These are phyloP conservation scores for Pilatotrama ljubarskyi DNA, from an alignment of 768 basidiomycete genomes.

Conservation along the genomic window DNA sequence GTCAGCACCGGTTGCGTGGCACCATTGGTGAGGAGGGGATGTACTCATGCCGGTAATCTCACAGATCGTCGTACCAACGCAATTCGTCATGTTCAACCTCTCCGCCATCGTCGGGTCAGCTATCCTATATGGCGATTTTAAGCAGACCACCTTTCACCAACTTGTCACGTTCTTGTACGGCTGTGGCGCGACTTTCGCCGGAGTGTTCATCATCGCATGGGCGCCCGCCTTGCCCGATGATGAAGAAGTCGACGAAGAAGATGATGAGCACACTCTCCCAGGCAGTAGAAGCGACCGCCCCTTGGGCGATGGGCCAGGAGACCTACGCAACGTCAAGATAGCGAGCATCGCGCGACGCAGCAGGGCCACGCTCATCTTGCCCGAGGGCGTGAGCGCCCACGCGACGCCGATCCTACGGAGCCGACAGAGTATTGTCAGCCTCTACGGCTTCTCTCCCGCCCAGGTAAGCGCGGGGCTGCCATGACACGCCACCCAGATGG, in stretches of 20 bases:
- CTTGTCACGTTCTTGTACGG: conserved; percentile 85
- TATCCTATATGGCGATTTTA: conserved; percentile 93
- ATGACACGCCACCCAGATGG: neutral
- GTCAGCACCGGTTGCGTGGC: no score
- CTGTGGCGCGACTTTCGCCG: conserved; percentile 84
- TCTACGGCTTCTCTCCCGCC: conserved; percentile 74
- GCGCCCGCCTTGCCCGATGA: conserved; percentile 37
- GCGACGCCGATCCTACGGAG: conserved; percentile 46
- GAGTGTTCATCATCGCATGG: conserved; percentile 87
- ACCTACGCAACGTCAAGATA: conserved; percentile 29
- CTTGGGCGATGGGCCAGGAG: conserved; percentile 23
- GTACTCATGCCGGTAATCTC: neutral
- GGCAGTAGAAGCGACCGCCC: conserved; percentile 26
- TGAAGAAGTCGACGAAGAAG: conserved; percentile 31
- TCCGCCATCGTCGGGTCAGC: conserved; percentile 92
- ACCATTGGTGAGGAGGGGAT: no score
- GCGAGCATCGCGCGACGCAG: conserved; percentile 41
- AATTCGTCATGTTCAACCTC: conserved; percentile 93
- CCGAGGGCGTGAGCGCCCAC: conserved; percentile 39
- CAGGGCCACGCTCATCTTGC: conserved; percentile 48
- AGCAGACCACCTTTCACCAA: conserved; percentile 76
- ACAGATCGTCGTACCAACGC: conserved; percentile 88
- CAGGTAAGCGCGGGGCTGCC: conserved; percentile 45
- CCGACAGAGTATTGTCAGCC: conserved; percentile 56
- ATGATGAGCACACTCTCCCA: conserved; percentile 27